Evolutionary conservation across 2,329 filamentous ascomycete genomes (phyloP).

Genomic region (Cercospora sp.): DNA sequence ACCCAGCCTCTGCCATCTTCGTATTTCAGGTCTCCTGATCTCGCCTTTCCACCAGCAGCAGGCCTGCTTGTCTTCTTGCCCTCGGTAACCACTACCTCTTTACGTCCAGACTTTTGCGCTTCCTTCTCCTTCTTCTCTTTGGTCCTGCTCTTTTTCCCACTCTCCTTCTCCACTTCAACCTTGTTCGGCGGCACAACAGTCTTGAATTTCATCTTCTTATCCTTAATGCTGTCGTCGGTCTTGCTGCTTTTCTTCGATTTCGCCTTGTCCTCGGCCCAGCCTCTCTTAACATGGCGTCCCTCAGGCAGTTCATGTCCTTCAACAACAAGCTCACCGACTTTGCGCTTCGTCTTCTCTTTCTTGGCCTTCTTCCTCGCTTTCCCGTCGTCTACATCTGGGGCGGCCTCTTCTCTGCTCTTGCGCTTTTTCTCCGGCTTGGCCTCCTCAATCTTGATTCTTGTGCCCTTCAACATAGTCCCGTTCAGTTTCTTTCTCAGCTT

Average conservation of each 20-base stretch:
- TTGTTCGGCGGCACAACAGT: slow-evolving; percentile 64
- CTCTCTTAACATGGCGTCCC: slow-evolving; percentile 79
- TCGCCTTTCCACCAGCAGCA: slow-evolving; percentile 44
- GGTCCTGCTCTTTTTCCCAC: slow-evolving; percentile 61
- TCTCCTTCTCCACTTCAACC: slow-evolving; percentile 51
- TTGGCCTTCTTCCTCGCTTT: slow-evolving; percentile 58
- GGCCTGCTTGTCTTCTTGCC: slow-evolving; percentile 79
- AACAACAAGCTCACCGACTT: slow-evolving; percentile 51
- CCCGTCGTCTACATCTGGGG: slow-evolving; percentile 40
- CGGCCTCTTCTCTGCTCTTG: slow-evolving; percentile 34
- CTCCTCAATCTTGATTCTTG: slow-evolving; percentile 80
- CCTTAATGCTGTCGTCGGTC: slow-evolving; percentile 57
- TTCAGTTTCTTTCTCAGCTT: slow-evolving; percentile 89
- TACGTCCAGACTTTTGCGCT: slow-evolving; percentile 62
- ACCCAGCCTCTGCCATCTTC: slow-evolving; percentile 88
- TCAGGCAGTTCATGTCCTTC: slow-evolving; percentile 70
- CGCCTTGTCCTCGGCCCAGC: slow-evolving; percentile 68
- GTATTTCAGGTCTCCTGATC: slow-evolving; percentile 58
- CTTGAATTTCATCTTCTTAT: slow-evolving; percentile 81
- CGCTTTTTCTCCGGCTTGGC: slow-evolving; percentile 65
- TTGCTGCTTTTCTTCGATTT: slow-evolving; percentile 44
- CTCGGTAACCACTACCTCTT: slow-evolving; percentile 76
- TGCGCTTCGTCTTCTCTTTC: slow-evolving; percentile 52
- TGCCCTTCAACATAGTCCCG: slow-evolving; percentile 78
- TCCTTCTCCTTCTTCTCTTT: slow-evolving; percentile 52